Evolutionary conservation across 331 rosid species (phyloP), one percentile per base, ranked within the genome.

Genomic region (Cydonia oblonga): DNA sequence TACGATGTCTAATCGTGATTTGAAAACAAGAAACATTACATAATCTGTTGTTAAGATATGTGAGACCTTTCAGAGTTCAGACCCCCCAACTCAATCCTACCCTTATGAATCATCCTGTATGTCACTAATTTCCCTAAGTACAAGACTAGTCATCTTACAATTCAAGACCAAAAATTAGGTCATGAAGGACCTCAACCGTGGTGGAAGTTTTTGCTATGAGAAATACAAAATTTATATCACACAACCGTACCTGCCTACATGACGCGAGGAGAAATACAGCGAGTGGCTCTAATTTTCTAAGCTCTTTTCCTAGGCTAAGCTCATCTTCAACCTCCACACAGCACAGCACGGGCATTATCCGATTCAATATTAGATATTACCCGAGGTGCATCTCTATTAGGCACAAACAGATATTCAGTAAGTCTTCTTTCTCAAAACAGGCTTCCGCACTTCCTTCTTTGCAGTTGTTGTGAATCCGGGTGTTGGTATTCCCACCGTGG

Each of bases 351-450:
- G 56, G 61, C 32, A 16, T 19, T 23, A 68, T 42, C 59, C 16
- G 58, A 69, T 35, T 15, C 56, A 70, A 20, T 20, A 52, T 69
- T 74, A 80, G 29, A 73, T 78, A 59, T 72, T 38, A 66, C 53
- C 23, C 7, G 2, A 38, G 33, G 57, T 68, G 61, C 28, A 70
- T 25, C 68, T 69, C 75, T 59, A 44, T 35, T 24, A 16, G 26
- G 63, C 61, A n/a, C 74, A 67, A 69, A 69, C 9, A 28, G 53
- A 53, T 23, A 9, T 70, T 83, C 80, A 95, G 61, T 84, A 95
- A 1, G 97, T 90, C 87, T 95, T 95, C 85, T 91, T 91, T 66
- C 97, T 88, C 82, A 88, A 74, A 64, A 72, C 44, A 73, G 97
- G 90, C 72, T 72, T 95, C 75, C 89, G 89, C 40, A 66, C 78